Evolutionary conservation across 768 basidiomycete genomes (phyloP).

Genomic region (Glaciozyma antarctica): DNA sequence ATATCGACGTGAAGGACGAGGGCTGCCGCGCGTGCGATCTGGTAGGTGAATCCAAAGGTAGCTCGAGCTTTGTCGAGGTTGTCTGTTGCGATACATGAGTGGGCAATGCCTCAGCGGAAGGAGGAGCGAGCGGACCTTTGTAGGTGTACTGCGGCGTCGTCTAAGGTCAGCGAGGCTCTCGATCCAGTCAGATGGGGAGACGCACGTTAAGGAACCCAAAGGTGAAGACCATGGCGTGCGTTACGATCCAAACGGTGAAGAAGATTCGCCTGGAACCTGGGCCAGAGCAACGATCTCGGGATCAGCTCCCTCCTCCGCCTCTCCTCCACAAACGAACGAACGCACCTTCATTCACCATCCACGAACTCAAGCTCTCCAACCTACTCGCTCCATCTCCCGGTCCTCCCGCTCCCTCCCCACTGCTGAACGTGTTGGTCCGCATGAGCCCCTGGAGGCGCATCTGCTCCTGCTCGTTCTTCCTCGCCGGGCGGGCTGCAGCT

Average conservation of each 20-base stretch:
- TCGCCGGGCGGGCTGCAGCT: not conserved
- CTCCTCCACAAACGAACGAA: not conserved
- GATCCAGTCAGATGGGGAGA: not conserved
- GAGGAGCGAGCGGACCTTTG: slow-evolving; percentile 15
- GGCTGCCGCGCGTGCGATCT: slow-evolving; percentile 47
- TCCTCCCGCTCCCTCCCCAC: slow-evolving; percentile 1
- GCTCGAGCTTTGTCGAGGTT: slow-evolving; percentile 56
- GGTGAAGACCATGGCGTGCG: slow-evolving; percentile 65
- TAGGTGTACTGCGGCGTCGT: slow-evolving; percentile 25
- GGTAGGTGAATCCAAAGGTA: slow-evolving; percentile 7
- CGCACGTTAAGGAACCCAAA: slow-evolving; percentile 61
- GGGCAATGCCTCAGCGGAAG: not conserved
- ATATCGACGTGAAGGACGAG: slow-evolving; percentile 84
- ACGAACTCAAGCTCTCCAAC: slow-evolving; percentile 52
- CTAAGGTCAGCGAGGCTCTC: not conserved
- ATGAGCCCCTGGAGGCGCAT: slow-evolving; percentile 75
- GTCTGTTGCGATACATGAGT: slow-evolving; percentile 42
- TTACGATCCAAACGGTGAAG: slow-evolving; percentile 67
- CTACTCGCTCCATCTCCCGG: slow-evolving; percentile 26
- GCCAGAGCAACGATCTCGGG: no score
- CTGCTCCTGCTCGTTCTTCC: slow-evolving; percentile 70
- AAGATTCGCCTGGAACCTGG: slow-evolving; percentile 36
- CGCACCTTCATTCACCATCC: slow-evolving; percentile 87
- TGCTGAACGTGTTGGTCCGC: slow-evolving; percentile 46
- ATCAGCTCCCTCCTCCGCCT: not conserved